phyloP scores from a whole-genome alignment of 2,329 filamentous ascomycete species.

The Aspergillus costaricaensis region DNA sequence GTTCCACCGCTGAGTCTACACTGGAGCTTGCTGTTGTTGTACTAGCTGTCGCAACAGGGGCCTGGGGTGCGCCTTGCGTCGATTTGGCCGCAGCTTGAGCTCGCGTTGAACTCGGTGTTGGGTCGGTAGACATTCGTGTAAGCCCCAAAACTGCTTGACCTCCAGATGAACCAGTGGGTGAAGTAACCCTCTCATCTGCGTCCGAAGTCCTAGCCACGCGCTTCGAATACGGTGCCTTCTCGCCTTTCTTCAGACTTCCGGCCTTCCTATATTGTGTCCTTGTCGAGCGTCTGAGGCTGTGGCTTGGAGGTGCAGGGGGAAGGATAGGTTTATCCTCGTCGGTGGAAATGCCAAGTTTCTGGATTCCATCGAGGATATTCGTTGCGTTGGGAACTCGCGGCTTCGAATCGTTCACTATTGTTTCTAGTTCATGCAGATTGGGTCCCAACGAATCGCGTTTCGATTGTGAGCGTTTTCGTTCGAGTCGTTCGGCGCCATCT shows the following conservation, averaged over 20 bases:
- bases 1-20: constrained; percentile 33
- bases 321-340: constrained; percentile 82
- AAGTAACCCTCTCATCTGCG: constrained; percentile 54
- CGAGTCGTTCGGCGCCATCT: constrained; percentile 79
- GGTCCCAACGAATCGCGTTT: constrained; percentile 60
- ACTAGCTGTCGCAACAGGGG: constrained; percentile 24
- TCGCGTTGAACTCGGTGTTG: constrained; percentile 31
- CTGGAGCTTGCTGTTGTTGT: constrained; percentile 26
- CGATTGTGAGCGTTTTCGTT: constrained; percentile 68
- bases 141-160: constrained; percentile 37
- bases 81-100: constrained; percentile 51
- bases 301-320: constrained; percentile 70
- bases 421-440: constrained; percentile 71
- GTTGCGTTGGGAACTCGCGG: constrained; percentile 69
- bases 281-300: constrained; percentile 83
- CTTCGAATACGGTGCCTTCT: constrained; percentile 73
- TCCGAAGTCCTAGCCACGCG: constrained; percentile 67
- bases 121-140: constrained; percentile 41
- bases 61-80: constrained; percentile 24
- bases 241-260: constrained; percentile 79
- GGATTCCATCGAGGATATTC: constrained; percentile 50
- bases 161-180: constrained; percentile 37
- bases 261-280: constrained; percentile 81
- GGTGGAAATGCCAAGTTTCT: constrained; percentile 45
- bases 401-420: constrained; percentile 77